These are phyloP conservation scores for Amanita subjunquillea DNA, from an alignment of 768 basidiomycete genomes.

Conservation along the genomic window DNA sequence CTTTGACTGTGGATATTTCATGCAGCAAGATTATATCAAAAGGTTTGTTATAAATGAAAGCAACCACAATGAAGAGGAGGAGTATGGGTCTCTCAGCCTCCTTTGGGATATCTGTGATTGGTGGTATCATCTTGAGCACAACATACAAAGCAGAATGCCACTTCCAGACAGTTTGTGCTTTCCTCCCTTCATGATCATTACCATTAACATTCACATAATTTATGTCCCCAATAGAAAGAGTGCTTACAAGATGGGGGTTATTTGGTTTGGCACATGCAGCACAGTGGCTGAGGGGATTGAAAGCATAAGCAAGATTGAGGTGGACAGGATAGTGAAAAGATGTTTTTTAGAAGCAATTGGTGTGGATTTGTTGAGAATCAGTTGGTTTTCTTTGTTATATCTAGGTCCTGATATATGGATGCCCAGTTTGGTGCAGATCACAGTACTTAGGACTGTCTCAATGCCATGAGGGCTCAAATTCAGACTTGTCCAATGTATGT, in stretches of 20 bases:
- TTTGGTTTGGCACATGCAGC: slow-evolving; percentile 4
- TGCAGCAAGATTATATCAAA: too few species aligned
- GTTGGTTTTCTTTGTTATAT: neutral
- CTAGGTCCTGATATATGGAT: neutral
- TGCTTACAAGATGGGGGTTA: slow-evolving; percentile 1
- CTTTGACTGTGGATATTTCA: too few species aligned
- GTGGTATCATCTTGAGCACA: slow-evolving; percentile 2
- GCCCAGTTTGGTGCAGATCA: too few species aligned
- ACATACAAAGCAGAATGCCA: neutral
- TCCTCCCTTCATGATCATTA: neutral
- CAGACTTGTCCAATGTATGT: too few species aligned
- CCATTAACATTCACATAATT: slow-evolving; percentile 2
- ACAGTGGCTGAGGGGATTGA: neutral
- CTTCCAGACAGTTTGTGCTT: neutral
- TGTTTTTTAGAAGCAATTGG: slow-evolving; percentile 4
- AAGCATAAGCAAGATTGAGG: slow-evolving; percentile 5
- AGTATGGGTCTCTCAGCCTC: neutral
- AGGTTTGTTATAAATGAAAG: too few species aligned
- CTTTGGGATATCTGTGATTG: neutral
- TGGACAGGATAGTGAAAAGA: slow-evolving; percentile 6
- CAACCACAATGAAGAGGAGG: too few species aligned
- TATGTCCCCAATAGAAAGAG: slow-evolving; percentile 5
- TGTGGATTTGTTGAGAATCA: neutral
- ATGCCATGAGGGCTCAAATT: too few species aligned
- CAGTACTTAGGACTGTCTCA: too few species aligned